Conservation (phyloP, 305 asterid species). For the Solanum hybrid region DNA sequence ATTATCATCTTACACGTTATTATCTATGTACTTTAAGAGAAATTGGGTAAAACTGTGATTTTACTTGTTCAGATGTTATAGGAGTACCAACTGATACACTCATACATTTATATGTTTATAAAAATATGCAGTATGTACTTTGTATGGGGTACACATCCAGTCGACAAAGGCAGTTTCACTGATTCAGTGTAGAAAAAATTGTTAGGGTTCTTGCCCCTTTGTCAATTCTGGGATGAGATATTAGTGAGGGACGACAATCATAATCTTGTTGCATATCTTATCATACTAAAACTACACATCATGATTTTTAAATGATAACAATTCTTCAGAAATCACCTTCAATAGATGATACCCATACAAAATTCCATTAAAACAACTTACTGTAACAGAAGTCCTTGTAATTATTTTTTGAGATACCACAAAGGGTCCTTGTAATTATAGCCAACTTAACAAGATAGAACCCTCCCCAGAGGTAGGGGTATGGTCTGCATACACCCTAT, state of each 20-base stretch:
- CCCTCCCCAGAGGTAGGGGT: not conserved
- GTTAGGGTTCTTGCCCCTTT: not conserved
- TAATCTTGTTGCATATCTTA: not conserved
- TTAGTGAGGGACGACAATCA: not conserved
- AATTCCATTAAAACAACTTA: not conserved
- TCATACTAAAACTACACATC: not conserved
- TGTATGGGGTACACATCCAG: not conserved
- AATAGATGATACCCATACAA: not conserved
- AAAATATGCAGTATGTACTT: not conserved
- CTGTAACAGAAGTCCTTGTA: not conserved
- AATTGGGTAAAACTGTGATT: not conserved
- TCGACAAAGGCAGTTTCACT: not conserved
- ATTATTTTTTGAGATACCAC: not conserved
- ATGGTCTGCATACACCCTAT: not conserved
- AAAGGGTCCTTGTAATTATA: not conserved
- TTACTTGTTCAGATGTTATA: constrained; percentile 1
- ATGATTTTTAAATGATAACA: not conserved
- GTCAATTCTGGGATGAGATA: not conserved
- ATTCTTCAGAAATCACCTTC: not conserved
- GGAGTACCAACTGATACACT: not conserved
- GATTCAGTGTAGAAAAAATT: not conserved
- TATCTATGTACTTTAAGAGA: not conserved
- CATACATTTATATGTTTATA: not conserved
- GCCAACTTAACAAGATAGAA: not conserved
- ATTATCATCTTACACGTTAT: not conserved